These are phyloP conservation scores for Fusarium anthophilum DNA, from an alignment of 2,329 filamentous ascomycete species.

Conservation along the genomic window DNA sequence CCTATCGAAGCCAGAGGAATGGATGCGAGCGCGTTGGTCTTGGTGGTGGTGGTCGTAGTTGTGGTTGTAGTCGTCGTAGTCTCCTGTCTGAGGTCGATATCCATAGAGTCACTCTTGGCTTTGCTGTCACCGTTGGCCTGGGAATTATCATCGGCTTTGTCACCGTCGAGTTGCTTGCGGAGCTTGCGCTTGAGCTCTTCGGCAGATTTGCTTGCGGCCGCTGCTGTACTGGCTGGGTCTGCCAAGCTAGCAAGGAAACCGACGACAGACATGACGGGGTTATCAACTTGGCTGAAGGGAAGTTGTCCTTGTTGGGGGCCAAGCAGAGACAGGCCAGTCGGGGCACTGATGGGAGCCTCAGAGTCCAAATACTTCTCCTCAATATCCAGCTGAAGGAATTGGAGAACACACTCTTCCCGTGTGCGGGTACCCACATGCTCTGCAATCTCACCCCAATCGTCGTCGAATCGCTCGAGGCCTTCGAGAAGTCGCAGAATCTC, in stretches of 20 bases:
- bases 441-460: constrained; percentile 94
- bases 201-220: constrained; percentile 87
- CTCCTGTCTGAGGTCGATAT: constrained; percentile 66
- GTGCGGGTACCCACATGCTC: constrained; percentile 92
- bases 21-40: constrained; percentile 68
- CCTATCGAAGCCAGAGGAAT: constrained; percentile 88
- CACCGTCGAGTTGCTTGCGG: constrained; percentile 77
- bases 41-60: constrained; percentile 58
- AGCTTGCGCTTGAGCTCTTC: constrained; percentile 85
- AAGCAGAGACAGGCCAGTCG: constrained; percentile 70
- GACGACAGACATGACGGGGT: constrained; percentile 96
- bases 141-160: constrained; percentile 49
- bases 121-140: constrained; percentile 69
- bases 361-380: constrained; percentile 96
- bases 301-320: constrained; percentile 80
- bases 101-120: constrained; percentile 70
- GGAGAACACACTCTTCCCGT: constrained; percentile 93
- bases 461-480: constrained; percentile 90
- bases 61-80: constrained; percentile 63
- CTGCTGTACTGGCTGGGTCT: constrained; percentile 88
- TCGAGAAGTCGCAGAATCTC: constrained; percentile 91
- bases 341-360: constrained; percentile 63
- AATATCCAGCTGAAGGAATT: constrained; percentile 95
- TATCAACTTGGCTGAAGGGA: constrained; percentile 92
- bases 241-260: constrained; percentile 92